Evolutionary conservation across 257 asterid genomes (phyloP), one percentile per base, ranked within the genome.

Genomic region (Plantago elongata): DNA sequence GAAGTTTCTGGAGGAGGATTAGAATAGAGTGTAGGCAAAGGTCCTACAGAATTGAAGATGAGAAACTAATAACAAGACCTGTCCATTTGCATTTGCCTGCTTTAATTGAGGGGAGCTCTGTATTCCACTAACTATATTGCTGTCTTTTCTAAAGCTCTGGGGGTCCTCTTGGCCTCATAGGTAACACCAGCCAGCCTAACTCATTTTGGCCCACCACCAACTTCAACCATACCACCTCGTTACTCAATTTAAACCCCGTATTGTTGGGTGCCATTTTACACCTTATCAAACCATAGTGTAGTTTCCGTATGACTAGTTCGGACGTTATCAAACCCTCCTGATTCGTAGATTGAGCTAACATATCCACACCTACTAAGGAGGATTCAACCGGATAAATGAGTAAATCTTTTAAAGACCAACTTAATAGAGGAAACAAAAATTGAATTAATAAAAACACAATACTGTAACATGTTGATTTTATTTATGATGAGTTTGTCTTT

Each of bases 111-210:
- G 62, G 63, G 40, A 5, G 5, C 40, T 34, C 57, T 15, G 60
- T 62, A 45, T 5, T 14, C 16, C 51, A 54, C 51, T 66, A 64
- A 74, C 27, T 22, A 22, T 64, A 60, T 55, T 44, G n/a, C 14
- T 75, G 77, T 72, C 77, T 49, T 17, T 52, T 70, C 67, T 71
- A 14, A 71, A 71, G 74, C 72, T 71, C 47, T 22, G 60, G 71
- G 77, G 77, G 61, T 22, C 27, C 27, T 22, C 27, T 22, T 22
- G 27, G 27, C 72, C 77, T 74, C 0, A 66, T 34, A 34, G 40
- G 40, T 34, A 34, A 6, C 40, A 34, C 5, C 5, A 34, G 40
- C 40, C 29, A 50, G 52, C 75, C 65, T 57, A 68, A 51, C 70
- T 48, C 54, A 47, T 16, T 38, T 6, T 74, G 78, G 64, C 74